Conservation (phyloP, 2,329 filamentous ascomycete genomes). For the Pyricularia sp. region DNA sequence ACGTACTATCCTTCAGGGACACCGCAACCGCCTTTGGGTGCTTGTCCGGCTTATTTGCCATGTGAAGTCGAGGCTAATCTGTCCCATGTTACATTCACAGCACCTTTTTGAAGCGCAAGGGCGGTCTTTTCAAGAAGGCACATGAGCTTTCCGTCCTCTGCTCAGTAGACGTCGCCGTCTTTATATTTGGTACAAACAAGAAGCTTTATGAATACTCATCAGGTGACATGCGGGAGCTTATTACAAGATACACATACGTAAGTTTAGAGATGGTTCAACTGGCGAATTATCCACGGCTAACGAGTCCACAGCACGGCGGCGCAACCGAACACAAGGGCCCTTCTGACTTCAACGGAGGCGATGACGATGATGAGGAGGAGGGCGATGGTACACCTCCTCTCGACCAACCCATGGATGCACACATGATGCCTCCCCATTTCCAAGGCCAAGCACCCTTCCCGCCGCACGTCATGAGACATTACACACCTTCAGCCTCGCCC, state of each 20-base stretch:
- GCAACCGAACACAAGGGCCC: conserved; percentile 96
- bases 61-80: neutral
- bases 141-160: conserved; percentile 97
- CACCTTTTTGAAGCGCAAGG: conserved; percentile 97
- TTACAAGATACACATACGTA: conserved; percentile 86
- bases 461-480: conserved; percentile 64
- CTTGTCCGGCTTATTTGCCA: neutral
- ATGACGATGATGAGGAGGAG: conserved; percentile 77
- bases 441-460: conserved; percentile 58
- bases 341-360: conserved; percentile 78
- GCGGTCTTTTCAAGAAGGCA: conserved; percentile 97
- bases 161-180: conserved; percentile 95
- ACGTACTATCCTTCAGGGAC: conserved; percentile 32
- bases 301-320: conserved; percentile 62
- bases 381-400: conserved; percentile 65
- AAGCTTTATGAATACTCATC: conserved; percentile 98
- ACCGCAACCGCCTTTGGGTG: neutral
- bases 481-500: conserved; percentile 78
- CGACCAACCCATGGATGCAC: conserved; percentile 40
- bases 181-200: conserved; percentile 98
- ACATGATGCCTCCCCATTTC: conserved; percentile 62
- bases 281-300: neutral
- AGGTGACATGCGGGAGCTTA: conserved; percentile 81
- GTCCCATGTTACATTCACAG: conserved; percentile 36
- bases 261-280: conserved; percentile 25